Evolutionary conservation across 2,329 filamentous ascomycete species (phyloP).

Genomic region (Thelonectria rubi): DNA sequence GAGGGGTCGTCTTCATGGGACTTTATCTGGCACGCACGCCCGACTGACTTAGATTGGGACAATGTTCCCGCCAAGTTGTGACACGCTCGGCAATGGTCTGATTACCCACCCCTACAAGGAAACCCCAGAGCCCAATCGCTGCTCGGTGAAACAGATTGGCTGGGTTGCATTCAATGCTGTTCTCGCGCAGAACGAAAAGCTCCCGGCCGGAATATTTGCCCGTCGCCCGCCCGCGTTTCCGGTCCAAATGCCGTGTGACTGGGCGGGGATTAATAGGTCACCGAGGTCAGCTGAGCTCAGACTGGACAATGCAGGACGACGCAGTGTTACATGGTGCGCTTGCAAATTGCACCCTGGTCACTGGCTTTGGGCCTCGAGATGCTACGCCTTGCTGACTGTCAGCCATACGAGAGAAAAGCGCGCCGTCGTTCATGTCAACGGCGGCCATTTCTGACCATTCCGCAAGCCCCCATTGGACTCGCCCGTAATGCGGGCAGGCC

Average conservation of each 20-base stretch:
- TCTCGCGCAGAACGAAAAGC: not conserved
- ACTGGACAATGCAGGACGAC: not conserved
- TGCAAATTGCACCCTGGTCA: not conserved
- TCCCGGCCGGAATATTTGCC: too few relatives aligned
- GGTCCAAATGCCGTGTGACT: constrained; percentile 8
- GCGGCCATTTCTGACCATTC: too few relatives aligned
- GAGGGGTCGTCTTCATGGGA: not conserved
- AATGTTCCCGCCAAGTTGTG: constrained; percentile 19
- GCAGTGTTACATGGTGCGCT: too few relatives aligned
- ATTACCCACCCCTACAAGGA: constrained; percentile 21
- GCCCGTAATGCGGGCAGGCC: too few relatives aligned
- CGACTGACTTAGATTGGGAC: constrained; percentile 11
- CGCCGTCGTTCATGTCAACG: too few relatives aligned
- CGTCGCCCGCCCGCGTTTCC: too few relatives aligned
- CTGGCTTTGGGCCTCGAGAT: not conserved
- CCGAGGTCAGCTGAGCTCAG: constrained; percentile 10
- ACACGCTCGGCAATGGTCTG: constrained; percentile 22
- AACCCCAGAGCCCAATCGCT: constrained; percentile 25
- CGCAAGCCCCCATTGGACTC: too few relatives aligned
- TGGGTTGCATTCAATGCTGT: constrained; percentile 6
- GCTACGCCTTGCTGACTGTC: not conserved
- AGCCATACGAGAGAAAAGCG: not conserved
- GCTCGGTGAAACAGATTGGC: constrained; percentile 24
- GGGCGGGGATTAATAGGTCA: not conserved
- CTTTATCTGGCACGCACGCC: not conserved